Base-by-base conservation (phyloP, 495 filamentous ascomycete genomes). In the Alectoria sarmentosa region DNA sequence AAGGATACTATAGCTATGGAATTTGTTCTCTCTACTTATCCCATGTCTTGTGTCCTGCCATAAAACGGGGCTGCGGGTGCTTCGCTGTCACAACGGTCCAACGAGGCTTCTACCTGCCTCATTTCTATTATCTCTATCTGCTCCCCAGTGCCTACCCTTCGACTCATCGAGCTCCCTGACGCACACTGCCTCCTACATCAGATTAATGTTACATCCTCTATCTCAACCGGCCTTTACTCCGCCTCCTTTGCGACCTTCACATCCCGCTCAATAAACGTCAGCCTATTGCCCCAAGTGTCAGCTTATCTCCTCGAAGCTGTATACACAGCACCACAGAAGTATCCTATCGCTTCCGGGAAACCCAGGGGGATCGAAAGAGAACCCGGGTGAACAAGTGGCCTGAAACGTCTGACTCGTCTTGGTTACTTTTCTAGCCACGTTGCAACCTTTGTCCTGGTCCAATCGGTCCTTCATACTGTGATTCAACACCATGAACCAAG, bases 401-500 rank as follows among this genome's bases (percentile, higher is more conserved):
- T 55, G 5, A 30, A 19, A 17, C 7, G 17, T 21, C 5, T 17
- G 49, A 34, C 52, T 30, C 15, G 26, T 6, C 23, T 54, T 21
- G 52, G 10, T 55, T 17, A 1, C 30, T 34, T 34, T 17, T 34
- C 30, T 32, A 34, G 52, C 52, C 21, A 55, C 52, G 10, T 55
- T 7, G 6, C n/a, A 19, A 15, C 5, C 8, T 55, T 21, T 19
- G 15, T 34, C 17, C 10, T 21, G 6, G 30, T 21, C 15, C 30
- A 34, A 34, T 34, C 26, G 8, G 10, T 2, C 28, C 28, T 64
- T 58, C 56, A 34, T 32, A 21, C 21, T 30, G 52, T 10, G 52
- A 21, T 44, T n/a, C 26, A 19, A 46, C 42, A 66, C 23, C 28
- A 69, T 82, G 80, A 82, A 82, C 79, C 73, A 76, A 62, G 76